Percentiles rank a stretch among this genome's conserved stretches.
Conservation (phyloP, 805 yeast species). For the Sungouiella blattae region DNA sequence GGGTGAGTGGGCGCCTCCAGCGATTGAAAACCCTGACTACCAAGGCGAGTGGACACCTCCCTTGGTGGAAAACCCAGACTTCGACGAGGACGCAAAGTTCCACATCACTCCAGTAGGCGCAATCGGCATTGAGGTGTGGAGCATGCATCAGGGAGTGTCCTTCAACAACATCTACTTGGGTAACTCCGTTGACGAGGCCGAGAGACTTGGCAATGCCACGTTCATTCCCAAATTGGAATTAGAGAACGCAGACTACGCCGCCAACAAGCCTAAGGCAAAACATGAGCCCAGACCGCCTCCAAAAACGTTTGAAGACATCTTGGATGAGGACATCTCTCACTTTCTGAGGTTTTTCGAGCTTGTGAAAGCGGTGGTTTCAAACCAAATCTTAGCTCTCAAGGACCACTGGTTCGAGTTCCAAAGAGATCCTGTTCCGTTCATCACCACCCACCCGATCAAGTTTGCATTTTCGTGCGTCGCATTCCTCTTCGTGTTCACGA, state of each 20-base stretch:
- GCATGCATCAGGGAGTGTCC: slow-evolving; percentile 69
- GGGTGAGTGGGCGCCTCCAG: slow-evolving; percentile 77
- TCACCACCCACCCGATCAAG: slow-evolving; percentile 47
- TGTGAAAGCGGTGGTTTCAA: slow-evolving; percentile 15
- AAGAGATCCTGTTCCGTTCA: slow-evolving; percentile 42
- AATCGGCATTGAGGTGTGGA: slow-evolving; percentile 86
- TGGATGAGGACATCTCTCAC: slow-evolving; percentile 17
- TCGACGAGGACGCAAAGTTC: slow-evolving; percentile 55
- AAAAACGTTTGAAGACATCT: slow-evolving; percentile 32
- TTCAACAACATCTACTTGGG: slow-evolving; percentile 87
- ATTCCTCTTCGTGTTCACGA: slow-evolving; percentile 37
- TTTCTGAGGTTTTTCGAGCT: slow-evolving; percentile 16
- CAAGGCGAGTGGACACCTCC: slow-evolving; percentile 77
- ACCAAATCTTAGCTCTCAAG: slow-evolving; percentile 23
- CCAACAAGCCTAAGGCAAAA: slow-evolving; percentile 39
- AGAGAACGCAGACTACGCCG: slow-evolving; percentile 44
- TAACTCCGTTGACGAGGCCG: slow-evolving; percentile 81
- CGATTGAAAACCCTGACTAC: slow-evolving; percentile 69
- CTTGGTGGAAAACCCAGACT: slow-evolving; percentile 65
- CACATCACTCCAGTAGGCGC: slow-evolving; percentile 69
- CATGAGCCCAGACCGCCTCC: slow-evolving; percentile 46
- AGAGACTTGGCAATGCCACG: slow-evolving; percentile 73
- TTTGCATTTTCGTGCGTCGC: slow-evolving; percentile 46
- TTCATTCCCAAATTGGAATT: slow-evolving; percentile 52
- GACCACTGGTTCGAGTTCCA: slow-evolving; percentile 37